These are phyloP conservation scores for Ramalina intermedia DNA, from an alignment of 495 filamentous ascomycete genomes.

Conservation along the genomic window DNA sequence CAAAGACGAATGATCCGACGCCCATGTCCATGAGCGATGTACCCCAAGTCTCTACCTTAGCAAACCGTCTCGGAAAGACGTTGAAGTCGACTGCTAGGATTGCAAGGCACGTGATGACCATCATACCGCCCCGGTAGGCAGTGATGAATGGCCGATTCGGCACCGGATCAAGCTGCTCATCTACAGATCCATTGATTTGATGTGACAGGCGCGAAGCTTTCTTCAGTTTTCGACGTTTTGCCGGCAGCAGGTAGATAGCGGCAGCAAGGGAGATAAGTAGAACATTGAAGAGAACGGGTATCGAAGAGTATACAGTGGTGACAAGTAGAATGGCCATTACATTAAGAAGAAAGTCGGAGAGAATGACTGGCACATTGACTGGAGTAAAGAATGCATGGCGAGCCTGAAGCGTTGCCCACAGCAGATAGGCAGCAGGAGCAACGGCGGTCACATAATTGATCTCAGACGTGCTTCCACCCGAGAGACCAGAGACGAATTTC, in stretches of 20 bases:
- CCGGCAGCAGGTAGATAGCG: slow-evolving; percentile 40
- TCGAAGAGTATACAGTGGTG: slow-evolving; percentile 69
- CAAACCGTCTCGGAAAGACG: slow-evolving; percentile 84
- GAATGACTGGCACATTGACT: slow-evolving; percentile 49
- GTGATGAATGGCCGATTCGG: slow-evolving; percentile 86
- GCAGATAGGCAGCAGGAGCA: slow-evolving; percentile 66
- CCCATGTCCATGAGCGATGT: slow-evolving; percentile 97
- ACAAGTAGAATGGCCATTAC: slow-evolving; percentile 68
- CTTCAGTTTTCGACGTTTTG: slow-evolving; percentile 37
- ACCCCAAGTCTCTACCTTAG: slow-evolving; percentile 96
- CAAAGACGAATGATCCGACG: slow-evolving; percentile 95
- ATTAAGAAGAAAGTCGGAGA: slow-evolving; percentile 77
- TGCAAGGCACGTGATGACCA: slow-evolving; percentile 80
- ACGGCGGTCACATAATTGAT: slow-evolving; percentile 76
- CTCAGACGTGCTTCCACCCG: slow-evolving; percentile 70
- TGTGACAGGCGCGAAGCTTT: slow-evolving; percentile 30
- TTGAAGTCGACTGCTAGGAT: slow-evolving; percentile 97
- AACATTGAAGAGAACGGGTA: slow-evolving; percentile 58
- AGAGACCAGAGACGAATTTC: slow-evolving; percentile 84
- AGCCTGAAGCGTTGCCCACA: slow-evolving; percentile 84
- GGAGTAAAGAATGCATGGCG: slow-evolving; percentile 73
- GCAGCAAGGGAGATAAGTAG: slow-evolving; percentile 59
- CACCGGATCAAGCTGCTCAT: slow-evolving; percentile 31
- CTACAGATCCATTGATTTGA: slow-evolving; percentile 17
- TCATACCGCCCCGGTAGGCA: slow-evolving; percentile 77